Evolutionary conservation across 176 grass and related monocot genomes (phyloP).

Genomic region (Bothriochloa decipiens): DNA sequence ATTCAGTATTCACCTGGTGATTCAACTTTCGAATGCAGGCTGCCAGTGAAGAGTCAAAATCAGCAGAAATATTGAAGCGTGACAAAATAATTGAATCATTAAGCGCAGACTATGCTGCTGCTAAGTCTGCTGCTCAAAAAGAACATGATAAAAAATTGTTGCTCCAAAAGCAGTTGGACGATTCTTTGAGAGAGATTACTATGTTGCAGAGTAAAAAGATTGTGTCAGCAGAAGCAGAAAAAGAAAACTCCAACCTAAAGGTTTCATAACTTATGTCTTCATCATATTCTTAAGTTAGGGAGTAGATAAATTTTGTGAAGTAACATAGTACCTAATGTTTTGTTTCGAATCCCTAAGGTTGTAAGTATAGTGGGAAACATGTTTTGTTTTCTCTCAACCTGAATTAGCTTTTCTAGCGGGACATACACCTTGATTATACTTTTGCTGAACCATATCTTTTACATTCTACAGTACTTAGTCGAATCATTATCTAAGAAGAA

Average conservation of each 20-base stretch:
- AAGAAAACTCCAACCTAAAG: slow-evolving; percentile 78
- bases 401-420: slow-evolving; percentile 5
- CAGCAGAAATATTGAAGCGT: slow-evolving; percentile 72
- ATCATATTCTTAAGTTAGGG: slow-evolving; percentile 9
- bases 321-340: not conserved
- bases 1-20: not conserved
- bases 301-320: not conserved
- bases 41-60: slow-evolving; percentile 78
- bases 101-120: slow-evolving; percentile 55
- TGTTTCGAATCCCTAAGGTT: not conserved
- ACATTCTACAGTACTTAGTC: slow-evolving; percentile 63
- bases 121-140: slow-evolving; percentile 56
- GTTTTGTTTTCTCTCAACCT: not conserved
- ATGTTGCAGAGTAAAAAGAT: slow-evolving; percentile 55
- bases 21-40: slow-evolving; percentile 53
- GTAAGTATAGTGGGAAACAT: not conserved
- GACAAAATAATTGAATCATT: slow-evolving; percentile 72
- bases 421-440: slow-evolving; percentile 3
- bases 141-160: slow-evolving; percentile 69
- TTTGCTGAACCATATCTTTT: slow-evolving; percentile 39
- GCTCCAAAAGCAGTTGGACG: slow-evolving; percentile 64
- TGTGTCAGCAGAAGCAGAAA: slow-evolving; percentile 65
- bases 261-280: slow-evolving; percentile 45
- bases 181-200: slow-evolving; percentile 63
- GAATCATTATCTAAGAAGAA: slow-evolving; percentile 81